Evolutionary conservation across 2,329 filamentous ascomycete species (phyloP).

Genomic region (Diplodia seriata): DNA sequence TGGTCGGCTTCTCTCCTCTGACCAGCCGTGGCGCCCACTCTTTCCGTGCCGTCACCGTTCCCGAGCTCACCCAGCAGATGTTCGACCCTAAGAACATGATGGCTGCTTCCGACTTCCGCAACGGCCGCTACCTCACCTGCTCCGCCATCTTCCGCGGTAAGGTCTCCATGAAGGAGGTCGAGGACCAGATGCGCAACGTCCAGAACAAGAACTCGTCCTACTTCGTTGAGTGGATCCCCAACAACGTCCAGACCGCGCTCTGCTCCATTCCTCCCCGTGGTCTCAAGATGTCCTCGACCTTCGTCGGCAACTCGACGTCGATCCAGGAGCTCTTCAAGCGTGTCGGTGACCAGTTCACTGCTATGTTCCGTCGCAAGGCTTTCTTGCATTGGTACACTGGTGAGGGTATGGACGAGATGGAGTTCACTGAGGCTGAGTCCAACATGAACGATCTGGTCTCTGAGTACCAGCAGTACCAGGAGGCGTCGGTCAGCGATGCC

Average conservation of each 20-base stretch:
- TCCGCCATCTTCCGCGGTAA: slow-evolving; percentile 99
- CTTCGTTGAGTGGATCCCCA: slow-evolving; percentile 99
- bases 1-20: slow-evolving; percentile 99
- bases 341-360: slow-evolving; percentile 98
- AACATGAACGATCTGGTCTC: slow-evolving; percentile 99
- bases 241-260: slow-evolving; percentile 99
- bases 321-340: slow-evolving; percentile 99
- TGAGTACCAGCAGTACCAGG: slow-evolving; percentile 99
- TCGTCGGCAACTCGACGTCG: slow-evolving; percentile 98
- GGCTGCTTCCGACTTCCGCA: slow-evolving; percentile 99
- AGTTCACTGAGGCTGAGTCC: slow-evolving; percentile 99
- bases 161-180: slow-evolving; percentile 99
- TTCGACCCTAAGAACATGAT: slow-evolving; percentile 99
- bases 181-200: slow-evolving; percentile 99
- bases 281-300: slow-evolving; percentile 99
- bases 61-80: slow-evolving; percentile 99
- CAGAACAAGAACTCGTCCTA: slow-evolving; percentile 99
- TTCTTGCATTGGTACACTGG: slow-evolving; percentile 99
- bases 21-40: slow-evolving; percentile 90
- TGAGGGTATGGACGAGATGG: slow-evolving; percentile 99
- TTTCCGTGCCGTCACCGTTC: slow-evolving; percentile 97
- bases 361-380: slow-evolving; percentile 99
- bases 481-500: slow-evolving; percentile 94
- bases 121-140: slow-evolving; percentile 99
- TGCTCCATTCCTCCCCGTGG: slow-evolving; percentile 98